Evolutionary conservation across 2,329 filamentous ascomycete species (phyloP).

Genomic region (Fusarium pseudocircinatum): DNA sequence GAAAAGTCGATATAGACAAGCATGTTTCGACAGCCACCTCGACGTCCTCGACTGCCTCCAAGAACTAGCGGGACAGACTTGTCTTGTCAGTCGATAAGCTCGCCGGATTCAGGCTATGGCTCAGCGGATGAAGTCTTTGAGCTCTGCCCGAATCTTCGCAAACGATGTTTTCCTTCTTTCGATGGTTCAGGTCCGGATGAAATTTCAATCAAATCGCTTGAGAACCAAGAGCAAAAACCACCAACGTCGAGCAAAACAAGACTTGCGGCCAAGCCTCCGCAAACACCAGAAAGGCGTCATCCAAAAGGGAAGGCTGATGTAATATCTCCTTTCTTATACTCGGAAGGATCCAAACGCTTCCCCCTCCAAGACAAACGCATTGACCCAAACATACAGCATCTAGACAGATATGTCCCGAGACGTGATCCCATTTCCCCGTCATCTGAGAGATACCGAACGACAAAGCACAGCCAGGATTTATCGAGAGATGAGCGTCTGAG

Average conservation of each 20-base stretch:
- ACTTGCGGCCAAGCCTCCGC: not conserved
- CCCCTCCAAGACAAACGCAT: constrained; percentile 9
- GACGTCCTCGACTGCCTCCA: constrained; percentile 6
- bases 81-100: constrained; percentile 21
- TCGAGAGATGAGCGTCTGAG: constrained; percentile 56
- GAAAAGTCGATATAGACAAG: not conserved
- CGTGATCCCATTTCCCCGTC: constrained; percentile 49
- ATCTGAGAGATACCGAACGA: constrained; percentile 58
- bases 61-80: not conserved
- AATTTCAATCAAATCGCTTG: not conserved
- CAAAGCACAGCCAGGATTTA: constrained; percentile 54
- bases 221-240: not conserved
- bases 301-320: not conserved
- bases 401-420: constrained; percentile 63
- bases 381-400: constrained; percentile 29
- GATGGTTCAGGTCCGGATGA: constrained; percentile 33
- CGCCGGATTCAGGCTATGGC: constrained; percentile 45
- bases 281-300: constrained; percentile 1
- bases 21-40: constrained; percentile 27
- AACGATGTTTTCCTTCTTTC: constrained; percentile 10
- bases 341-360: not conserved
- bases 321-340: constrained; percentile 29
- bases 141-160: not conserved
- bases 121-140: constrained; percentile 38
- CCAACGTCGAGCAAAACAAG: not conserved